Evolutionary conservation across 2,329 filamentous ascomycete genomes (phyloP).

Genomic region (Domatiomyces catenatus): DNA sequence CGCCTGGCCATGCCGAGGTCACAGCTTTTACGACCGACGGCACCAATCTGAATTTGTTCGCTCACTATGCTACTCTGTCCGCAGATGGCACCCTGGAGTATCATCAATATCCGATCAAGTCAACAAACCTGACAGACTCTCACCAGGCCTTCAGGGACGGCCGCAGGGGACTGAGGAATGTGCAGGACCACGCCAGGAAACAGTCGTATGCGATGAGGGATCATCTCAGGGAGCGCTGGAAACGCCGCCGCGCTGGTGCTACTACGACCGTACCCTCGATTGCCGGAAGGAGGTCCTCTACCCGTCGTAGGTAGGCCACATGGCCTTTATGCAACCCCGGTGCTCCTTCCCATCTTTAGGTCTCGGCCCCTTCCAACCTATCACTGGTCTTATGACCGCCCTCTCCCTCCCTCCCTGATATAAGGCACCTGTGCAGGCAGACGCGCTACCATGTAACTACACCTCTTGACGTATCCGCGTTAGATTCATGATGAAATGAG

Average conservation of each 20-base stretch:
- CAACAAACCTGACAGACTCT: neutral
- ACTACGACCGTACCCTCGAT: too few relatives aligned
- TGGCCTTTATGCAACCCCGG: too few relatives aligned
- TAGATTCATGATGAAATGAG: too few relatives aligned
- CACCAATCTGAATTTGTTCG: neutral
- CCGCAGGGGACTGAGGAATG: neutral
- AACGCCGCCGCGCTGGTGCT: slow-evolving; percentile 3
- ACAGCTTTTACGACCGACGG: neutral
- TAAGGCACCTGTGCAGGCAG: slow-evolving; percentile 19
- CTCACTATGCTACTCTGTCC: neutral
- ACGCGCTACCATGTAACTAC: too few relatives aligned
- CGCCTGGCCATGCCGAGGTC: neutral
- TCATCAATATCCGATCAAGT: neutral
- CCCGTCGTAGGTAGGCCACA: too few relatives aligned
- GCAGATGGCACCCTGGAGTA: neutral
- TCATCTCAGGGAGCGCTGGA: neutral
- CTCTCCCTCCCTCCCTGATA: slow-evolving; percentile 12
- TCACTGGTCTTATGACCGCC: slow-evolving; percentile 8
- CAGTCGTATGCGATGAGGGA: neutral
- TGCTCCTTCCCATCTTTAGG: slow-evolving; percentile 15
- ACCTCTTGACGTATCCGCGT: too few relatives aligned
- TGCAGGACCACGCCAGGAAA: neutral
- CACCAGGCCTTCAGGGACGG: neutral
- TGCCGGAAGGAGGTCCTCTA: too few relatives aligned
- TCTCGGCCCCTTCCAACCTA: slow-evolving; percentile 1